phyloP scores from a whole-genome alignment of 495 filamentous ascomycete species.

The Hypoxylon lienhwacheense region DNA sequence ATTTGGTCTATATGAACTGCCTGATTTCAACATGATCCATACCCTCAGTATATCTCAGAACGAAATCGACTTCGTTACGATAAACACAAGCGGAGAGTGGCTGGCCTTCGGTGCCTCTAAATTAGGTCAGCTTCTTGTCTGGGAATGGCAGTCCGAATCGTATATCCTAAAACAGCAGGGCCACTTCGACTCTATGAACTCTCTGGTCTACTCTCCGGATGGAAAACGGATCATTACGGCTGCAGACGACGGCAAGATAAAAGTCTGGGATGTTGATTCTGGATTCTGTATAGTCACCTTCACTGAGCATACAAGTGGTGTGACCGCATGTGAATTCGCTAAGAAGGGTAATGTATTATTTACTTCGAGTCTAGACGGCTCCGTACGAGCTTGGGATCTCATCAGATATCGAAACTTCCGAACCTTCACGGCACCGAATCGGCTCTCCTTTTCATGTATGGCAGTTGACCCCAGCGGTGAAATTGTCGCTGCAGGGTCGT shows the following conservation, averaged over 20 bases:
- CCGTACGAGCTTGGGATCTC: conserved; percentile 92
- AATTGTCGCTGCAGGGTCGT: conserved; percentile 89
- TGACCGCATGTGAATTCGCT: conserved; percentile 94
- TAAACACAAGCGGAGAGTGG: conserved; percentile 95
- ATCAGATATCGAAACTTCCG: conserved; percentile 95
- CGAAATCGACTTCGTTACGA: conserved; percentile 88
- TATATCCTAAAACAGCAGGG: conserved; percentile 98
- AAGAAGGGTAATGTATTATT: conserved; percentile 94
- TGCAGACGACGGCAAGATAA: conserved; percentile 95
- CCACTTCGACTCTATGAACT: conserved; percentile 95
- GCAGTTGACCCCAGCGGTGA: conserved; percentile 97
- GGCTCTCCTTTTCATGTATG: conserved; percentile 87
- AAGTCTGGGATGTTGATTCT: conserved; percentile 95
- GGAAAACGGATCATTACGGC: conserved; percentile 89
- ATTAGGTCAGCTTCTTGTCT: conserved; percentile 89
- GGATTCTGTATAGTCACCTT: conserved; percentile 98
- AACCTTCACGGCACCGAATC: conserved; percentile 90
- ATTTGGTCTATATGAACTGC: conserved; percentile 92
- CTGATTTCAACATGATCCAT: conserved; percentile 95
- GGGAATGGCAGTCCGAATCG: conserved; percentile 99
- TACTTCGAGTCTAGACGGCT: conserved; percentile 90
- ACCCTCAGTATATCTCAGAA: conserved; percentile 90
- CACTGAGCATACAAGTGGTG: conserved; percentile 91
- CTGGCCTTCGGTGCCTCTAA: conserved; percentile 97
- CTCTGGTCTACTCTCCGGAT: conserved; percentile 89